A percentile compares a stretch with the other conserved stretches of the same genome.
phyloP scores from a whole-genome alignment of 2,329 filamentous ascomycete genomes.

The Colletotrichum limetticola region DNA sequence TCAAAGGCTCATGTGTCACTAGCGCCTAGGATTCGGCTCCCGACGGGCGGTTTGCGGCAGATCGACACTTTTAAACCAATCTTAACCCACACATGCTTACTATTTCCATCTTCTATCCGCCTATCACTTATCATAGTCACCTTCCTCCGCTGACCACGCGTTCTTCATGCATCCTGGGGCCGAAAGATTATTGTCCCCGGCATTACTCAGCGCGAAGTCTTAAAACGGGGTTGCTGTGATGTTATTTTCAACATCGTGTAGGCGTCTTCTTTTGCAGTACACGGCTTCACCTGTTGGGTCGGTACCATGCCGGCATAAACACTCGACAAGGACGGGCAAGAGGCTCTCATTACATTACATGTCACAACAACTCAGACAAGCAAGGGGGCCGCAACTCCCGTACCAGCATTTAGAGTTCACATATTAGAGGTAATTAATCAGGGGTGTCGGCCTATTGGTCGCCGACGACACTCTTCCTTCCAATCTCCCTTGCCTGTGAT shows the following conservation, averaged over 20 bases:
- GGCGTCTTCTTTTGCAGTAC: no score
- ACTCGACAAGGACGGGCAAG: no score
- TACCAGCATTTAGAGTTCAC: not conserved
- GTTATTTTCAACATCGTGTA: no score
- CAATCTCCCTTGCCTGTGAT: no score
- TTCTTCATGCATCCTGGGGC: not conserved
- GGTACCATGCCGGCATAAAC: no score
- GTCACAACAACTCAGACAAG: not conserved
- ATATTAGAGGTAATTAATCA: not conserved
- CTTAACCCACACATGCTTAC: not conserved
- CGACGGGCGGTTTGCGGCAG: not conserved
- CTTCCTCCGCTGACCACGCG: not conserved
- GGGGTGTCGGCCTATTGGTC: no score
- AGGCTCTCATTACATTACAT: no score
- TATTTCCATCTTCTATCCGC: not conserved
- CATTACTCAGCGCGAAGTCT: not conserved
- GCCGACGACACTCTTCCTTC: no score
- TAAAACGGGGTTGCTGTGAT: no score
- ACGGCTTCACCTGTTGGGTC: no score
- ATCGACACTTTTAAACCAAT: not conserved
- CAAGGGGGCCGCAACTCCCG: no score
- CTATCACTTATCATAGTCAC: not conserved
- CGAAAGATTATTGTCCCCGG: no score
- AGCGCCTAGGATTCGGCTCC: not conserved
- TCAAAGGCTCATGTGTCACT: not conserved